Evolutionary conservation across 2,329 filamentous ascomycete species (phyloP).

Genomic region (Paraphaeosphaeria sporulosa): DNA sequence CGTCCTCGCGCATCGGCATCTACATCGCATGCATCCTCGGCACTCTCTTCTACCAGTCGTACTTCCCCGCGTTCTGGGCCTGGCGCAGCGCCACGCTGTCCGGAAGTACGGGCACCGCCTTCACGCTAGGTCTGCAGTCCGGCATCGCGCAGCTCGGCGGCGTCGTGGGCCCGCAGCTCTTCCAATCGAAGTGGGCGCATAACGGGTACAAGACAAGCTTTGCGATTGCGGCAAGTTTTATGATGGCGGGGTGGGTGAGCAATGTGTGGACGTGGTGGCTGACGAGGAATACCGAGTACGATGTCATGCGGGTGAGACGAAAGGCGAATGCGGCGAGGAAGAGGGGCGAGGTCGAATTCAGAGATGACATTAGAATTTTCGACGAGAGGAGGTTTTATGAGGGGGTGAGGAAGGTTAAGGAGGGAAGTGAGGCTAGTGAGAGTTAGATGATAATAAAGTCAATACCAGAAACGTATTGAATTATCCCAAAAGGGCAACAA

Average conservation of each 20-base stretch:
- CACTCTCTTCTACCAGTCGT: slow-evolving; percentile 53
- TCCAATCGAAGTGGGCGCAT: slow-evolving; percentile 52
- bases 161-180: slow-evolving; percentile 56
- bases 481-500: too few relatives aligned
- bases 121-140: slow-evolving; percentile 54
- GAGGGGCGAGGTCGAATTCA: slow-evolving; percentile 22
- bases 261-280: slow-evolving; percentile 54
- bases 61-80: slow-evolving; percentile 41
- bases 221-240: slow-evolving; percentile 47
- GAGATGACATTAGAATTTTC: slow-evolving; percentile 29
- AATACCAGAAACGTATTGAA: too few relatives aligned
- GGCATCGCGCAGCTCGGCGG: slow-evolving; percentile 56
- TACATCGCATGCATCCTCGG: slow-evolving; percentile 57
- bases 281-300: slow-evolving; percentile 51
- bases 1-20: slow-evolving; percentile 42
- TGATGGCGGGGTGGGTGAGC: slow-evolving; percentile 46
- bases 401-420: slow-evolving; percentile 13
- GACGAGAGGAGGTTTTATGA: slow-evolving; percentile 27
- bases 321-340: slow-evolving; percentile 26
- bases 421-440: neutral
- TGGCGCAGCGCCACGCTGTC: slow-evolving; percentile 24
- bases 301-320: slow-evolving; percentile 40
- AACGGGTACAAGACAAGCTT: slow-evolving; percentile 52
- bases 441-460: too few relatives aligned
- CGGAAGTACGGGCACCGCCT: slow-evolving; percentile 55